A percentile compares a stretch with the other conserved stretches of the same genome.
Evolutionary conservation across 1,284 basidiomycete species (phyloP).

Genomic region (Melampsora americana): DNA sequence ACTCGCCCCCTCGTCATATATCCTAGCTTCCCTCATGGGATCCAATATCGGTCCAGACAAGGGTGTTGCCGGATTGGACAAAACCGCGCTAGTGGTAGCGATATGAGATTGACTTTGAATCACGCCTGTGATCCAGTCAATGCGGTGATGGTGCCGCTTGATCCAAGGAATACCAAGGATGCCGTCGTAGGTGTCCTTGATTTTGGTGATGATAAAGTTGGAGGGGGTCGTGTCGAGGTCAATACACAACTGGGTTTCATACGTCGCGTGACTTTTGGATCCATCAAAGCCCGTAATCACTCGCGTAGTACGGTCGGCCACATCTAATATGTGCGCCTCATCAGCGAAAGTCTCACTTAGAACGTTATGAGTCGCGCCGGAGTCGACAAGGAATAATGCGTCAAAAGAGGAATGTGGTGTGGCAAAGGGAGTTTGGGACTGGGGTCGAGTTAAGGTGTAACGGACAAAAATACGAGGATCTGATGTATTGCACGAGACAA

Average conservation of each 20-base stretch:
- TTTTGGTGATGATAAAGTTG: not conserved
- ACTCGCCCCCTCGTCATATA: slow-evolving; percentile 2
- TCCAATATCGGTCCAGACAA: not conserved
- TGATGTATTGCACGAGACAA: too few species aligned
- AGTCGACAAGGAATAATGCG: too few species aligned
- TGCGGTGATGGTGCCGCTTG: too few species aligned
- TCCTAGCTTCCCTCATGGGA: slow-evolving; percentile 10
- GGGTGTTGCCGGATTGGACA: not conserved
- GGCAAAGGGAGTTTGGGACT: too few species aligned
- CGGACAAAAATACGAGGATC: too few species aligned
- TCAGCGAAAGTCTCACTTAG: too few species aligned
- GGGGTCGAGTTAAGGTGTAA: too few species aligned
- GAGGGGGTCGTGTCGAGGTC: not conserved
- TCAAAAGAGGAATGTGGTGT: too few species aligned
- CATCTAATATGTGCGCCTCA: too few species aligned
- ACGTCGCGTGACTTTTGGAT: not conserved
- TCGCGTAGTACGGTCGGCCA: too few species aligned
- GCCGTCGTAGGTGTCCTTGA: slow-evolving; percentile 3
- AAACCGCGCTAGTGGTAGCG: not conserved
- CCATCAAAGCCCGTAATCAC: slow-evolving; percentile 7
- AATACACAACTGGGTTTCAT: not conserved
- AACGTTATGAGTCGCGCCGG: too few species aligned
- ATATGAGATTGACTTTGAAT: not conserved
- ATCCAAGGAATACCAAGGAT: slow-evolving; percentile 11
- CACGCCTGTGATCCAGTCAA: not conserved